These are phyloP conservation scores for Evernia prunastri DNA, from an alignment of 495 filamentous ascomycete genomes.

Conservation along the genomic window DNA sequence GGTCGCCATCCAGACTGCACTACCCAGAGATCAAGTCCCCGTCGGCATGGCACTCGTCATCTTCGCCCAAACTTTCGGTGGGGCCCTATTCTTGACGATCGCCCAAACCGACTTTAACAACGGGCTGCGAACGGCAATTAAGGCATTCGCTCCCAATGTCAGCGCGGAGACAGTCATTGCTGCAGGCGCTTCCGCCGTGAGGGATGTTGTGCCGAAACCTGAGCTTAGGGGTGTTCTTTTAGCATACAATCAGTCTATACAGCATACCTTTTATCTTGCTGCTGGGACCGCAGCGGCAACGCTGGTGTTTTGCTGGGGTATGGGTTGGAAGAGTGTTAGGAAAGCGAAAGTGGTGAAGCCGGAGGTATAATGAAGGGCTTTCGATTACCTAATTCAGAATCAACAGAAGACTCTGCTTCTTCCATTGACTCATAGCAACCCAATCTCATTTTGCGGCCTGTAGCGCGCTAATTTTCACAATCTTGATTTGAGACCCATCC, in stretches of 20 bases:
- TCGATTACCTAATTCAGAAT: no score
- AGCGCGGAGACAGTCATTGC: slow-evolving; percentile 42
- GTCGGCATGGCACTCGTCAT: slow-evolving; percentile 48
- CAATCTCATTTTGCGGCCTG: no score
- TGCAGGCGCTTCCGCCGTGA: slow-evolving; percentile 57
- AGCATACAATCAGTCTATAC: slow-evolving; percentile 57
- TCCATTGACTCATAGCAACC: no score
- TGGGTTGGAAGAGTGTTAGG: slow-evolving; percentile 66
- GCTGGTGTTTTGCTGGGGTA: slow-evolving; percentile 42
- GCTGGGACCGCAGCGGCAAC: slow-evolving; percentile 46
- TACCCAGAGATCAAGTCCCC: slow-evolving; percentile 40
- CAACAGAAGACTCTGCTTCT: no score
- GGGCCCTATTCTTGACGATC: slow-evolving; percentile 60
- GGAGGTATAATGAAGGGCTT: neutral
- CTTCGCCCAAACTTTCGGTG: slow-evolving; percentile 57
- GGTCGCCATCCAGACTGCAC: slow-evolving; percentile 48
- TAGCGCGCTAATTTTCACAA: no score
- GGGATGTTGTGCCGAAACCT: slow-evolving; percentile 34
- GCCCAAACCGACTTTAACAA: slow-evolving; percentile 63
- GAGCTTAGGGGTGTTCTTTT: slow-evolving; percentile 45
- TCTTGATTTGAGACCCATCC: no score
- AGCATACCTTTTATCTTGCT: slow-evolving; percentile 49
- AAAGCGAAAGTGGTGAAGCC: slow-evolving; percentile 47
- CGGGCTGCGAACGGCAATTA: slow-evolving; percentile 47
- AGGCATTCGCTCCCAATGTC: slow-evolving; percentile 27